Conservation (phyloP, 1,284 basidiomycete species). For the Irpex rosettiformis region DNA sequence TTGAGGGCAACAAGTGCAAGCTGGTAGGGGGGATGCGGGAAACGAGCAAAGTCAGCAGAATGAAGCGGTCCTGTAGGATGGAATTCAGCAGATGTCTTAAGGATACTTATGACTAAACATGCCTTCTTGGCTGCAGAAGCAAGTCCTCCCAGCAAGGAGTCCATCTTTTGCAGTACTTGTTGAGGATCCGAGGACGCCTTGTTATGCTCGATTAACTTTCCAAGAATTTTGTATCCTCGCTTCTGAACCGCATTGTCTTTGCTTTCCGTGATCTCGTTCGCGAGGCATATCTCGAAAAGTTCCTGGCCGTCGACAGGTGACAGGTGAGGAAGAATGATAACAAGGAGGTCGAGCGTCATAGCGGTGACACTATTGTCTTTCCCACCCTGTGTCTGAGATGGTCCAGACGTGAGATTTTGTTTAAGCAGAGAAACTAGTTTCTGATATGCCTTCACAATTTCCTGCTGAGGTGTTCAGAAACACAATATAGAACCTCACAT, state of each 20-base stretch:
- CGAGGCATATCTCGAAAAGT: constrained; percentile 64
- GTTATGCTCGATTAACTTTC: constrained; percentile 64
- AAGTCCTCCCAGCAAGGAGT: constrained; percentile 62
- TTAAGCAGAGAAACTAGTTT: constrained; percentile 81
- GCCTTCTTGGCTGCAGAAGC: constrained; percentile 88
- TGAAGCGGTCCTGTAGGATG: constrained; percentile 75
- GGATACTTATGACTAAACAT: constrained; percentile 4
- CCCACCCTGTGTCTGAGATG: constrained; percentile 30
- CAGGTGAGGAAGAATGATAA: constrained; percentile 83
- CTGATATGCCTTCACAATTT: constrained; percentile 76
- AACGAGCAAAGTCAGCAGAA: constrained; percentile 75
- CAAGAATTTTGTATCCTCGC: constrained; percentile 88
- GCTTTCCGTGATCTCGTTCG: constrained; percentile 59
- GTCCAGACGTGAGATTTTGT: constrained; percentile 51
- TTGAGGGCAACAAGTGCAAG: constrained; percentile 82
- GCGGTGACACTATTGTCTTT: constrained; percentile 58
- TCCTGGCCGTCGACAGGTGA: constrained; percentile 53
- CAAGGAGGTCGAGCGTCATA: constrained; percentile 87
- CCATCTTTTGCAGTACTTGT: constrained; percentile 60
- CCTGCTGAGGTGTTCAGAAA: constrained; percentile 36
- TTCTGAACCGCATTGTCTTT: constrained; percentile 92
- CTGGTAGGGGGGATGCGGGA: constrained; percentile 66
- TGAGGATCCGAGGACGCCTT: constrained; percentile 58
- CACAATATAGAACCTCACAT: neutral
- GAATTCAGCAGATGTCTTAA: constrained; percentile 4